phyloP scores from a whole-genome alignment of 768 basidiomycete genomes.

The Boletus rex-veris region DNA sequence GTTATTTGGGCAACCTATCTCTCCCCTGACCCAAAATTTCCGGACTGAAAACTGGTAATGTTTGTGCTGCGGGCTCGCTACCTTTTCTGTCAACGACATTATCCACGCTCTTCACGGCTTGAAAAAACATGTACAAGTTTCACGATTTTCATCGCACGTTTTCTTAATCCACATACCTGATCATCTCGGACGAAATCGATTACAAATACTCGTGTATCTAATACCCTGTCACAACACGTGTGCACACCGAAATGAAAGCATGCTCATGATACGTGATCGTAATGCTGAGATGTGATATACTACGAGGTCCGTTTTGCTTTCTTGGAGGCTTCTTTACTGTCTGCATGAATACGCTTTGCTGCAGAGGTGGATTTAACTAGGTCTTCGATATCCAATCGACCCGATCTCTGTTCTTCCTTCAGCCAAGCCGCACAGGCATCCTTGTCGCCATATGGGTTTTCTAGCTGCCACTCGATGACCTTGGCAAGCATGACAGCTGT shows the following conservation, averaged over 20 bases:
- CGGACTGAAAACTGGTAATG: constrained; percentile 11
- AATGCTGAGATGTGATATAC: not conserved
- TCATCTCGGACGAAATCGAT: constrained; percentile 5
- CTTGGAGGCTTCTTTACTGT: constrained; percentile 23
- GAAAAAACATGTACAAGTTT: constrained; percentile 3
- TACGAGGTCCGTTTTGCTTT: constrained; percentile 28
- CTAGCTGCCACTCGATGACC: constrained; percentile 84
- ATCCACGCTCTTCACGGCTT: not conserved
- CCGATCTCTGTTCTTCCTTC: constrained; percentile 45
- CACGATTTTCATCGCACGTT: not conserved
- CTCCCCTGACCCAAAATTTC: constrained; percentile 18
- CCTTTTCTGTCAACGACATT: not conserved
- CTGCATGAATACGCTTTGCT: constrained; percentile 25
- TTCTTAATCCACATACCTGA: constrained; percentile 6
- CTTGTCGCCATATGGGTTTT: constrained; percentile 61
- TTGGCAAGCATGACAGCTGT: constrained; percentile 58
- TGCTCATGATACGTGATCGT: not conserved
- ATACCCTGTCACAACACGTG: constrained; percentile 2
- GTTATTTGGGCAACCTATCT: constrained; percentile 30
- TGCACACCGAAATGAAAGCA: constrained; percentile 1
- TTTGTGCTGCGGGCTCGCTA: not conserved
- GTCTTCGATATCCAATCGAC: constrained; percentile 38
- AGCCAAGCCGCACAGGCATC: constrained; percentile 74
- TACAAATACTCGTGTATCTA: constrained; percentile 21
- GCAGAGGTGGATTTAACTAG: constrained; percentile 16